Evolutionary conservation across 345 rosid genomes (phyloP), one percentile per base, ranked within the genome.

Genomic region (Raphanus sativus): DNA sequence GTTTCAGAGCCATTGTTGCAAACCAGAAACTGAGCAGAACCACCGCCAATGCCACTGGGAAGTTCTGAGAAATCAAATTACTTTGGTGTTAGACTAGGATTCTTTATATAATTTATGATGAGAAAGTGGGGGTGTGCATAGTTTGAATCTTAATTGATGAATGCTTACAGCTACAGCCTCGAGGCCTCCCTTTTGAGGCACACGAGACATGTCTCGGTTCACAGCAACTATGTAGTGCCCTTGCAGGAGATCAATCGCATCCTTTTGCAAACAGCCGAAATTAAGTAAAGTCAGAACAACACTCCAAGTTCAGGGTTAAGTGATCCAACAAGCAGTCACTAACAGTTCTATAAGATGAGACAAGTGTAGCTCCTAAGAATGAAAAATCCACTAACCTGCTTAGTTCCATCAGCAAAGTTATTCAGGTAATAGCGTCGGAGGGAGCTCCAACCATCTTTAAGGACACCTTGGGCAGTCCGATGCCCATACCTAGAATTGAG

Each of bases 341-440:
- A 71, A 48, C 17, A 56, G 54, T 65, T 58, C 25, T 8, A 34
- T 15, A 32, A 62, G 12, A 10, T 28, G 12, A 26, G 48, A 56
- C 76, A 38, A 71, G 62, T 40, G 9, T 55, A 24, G 60, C 71
- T 26, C 16, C 65, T 74, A 50, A 40, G 38, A 63, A 38, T 56
- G 29, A 50, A 67, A 73, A 65, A 30, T 28, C 6, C 67, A 75
- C 73, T 29, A 36, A 91, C 99, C 97, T 92, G 99, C 83, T 85
- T 95, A 58, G 86, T 92, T 84, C 99, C 99, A 80, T 95, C 99
- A 28, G 81, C 78, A 77, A 95, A 95, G 83, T 95, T 95, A 81
- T 95, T 95, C 75, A 95, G 85, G 77, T 95, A 95, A 81, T 95
- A 95, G 70, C 99, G 99, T 54, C 70, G 77, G 61, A 95, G 93